phyloP scores from a whole-genome alignment of 805 yeast genomes.

The Yamadazyma endophytica region DNA sequence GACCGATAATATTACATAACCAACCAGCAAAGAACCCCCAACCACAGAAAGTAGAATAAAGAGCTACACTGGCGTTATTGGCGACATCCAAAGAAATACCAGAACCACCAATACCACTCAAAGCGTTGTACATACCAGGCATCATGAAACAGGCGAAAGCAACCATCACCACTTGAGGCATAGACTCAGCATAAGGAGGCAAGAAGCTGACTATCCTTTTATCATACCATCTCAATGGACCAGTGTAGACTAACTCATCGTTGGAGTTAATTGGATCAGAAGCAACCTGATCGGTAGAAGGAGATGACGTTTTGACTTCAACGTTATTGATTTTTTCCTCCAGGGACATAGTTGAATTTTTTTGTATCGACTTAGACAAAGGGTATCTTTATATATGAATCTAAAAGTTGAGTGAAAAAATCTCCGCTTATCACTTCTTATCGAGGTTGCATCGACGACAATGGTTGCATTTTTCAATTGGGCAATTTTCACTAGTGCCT shows the following conservation, averaged over 20 bases:
- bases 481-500: no score
- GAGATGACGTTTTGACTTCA: conserved; percentile 8
- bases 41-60: conserved; percentile 53
- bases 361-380: no score
- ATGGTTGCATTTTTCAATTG: no score
- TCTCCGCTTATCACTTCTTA: no score
- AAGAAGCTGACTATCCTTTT: conserved; percentile 17
- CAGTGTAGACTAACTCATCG: conserved; percentile 21
- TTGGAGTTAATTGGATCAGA: conserved; percentile 17
- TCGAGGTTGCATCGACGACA: no score
- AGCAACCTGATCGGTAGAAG: conserved; percentile 5
- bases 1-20: conserved; percentile 48
- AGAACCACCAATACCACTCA: conserved; percentile 48
- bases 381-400: no score
- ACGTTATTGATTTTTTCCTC: conserved; percentile 10
- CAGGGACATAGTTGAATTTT: no score
- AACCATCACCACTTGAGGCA: conserved; percentile 42
- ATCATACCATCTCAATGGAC: conserved; percentile 33
- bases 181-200: conserved; percentile 35
- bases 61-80: conserved; percentile 48
- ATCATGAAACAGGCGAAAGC: conserved; percentile 46
- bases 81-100: conserved; percentile 37
- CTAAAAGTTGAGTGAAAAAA: no score
- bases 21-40: conserved; percentile 57
- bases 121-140: conserved; percentile 53